Evolutionary conservation across 345 rosid species (phyloP).

Genomic region (Salix exigua): DNA sequence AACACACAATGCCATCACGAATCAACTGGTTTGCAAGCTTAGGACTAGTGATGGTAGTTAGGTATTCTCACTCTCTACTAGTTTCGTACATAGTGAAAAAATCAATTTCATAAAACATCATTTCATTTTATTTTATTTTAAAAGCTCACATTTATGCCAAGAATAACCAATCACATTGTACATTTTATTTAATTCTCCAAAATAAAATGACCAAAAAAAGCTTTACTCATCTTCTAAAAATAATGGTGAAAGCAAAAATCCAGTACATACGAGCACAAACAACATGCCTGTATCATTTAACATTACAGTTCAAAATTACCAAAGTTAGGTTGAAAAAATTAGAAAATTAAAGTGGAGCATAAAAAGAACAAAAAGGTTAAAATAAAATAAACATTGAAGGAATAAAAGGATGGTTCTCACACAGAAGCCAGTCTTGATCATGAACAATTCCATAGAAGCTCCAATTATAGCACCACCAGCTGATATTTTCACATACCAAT

Average conservation of each 20-base stretch:
- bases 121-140: not conserved
- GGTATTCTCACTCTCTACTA: not conserved
- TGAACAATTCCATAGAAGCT: slow-evolving; percentile 89
- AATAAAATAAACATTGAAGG: not conserved
- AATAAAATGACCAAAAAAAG: not conserved
- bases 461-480: slow-evolving; percentile 66
- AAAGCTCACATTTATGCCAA: not conserved
- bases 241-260: not conserved
- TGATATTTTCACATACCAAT: slow-evolving; percentile 84
- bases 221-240: not conserved
- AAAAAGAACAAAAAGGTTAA: not conserved
- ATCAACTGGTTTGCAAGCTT: not conserved
- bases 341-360: not conserved
- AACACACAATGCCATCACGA: not conserved
- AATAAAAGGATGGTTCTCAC: slow-evolving; percentile 42
- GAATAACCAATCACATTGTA: no score
- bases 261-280: not conserved
- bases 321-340: not conserved
- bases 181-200: not conserved
- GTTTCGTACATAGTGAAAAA: not conserved
- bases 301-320: not conserved
- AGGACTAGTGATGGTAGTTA: not conserved
- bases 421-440: slow-evolving; percentile 96
- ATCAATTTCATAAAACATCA: not conserved
- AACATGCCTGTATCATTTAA: not conserved